These are phyloP conservation scores for Viola odorata DNA, from an alignment of 345 rosid species.

Conservation along the genomic window DNA sequence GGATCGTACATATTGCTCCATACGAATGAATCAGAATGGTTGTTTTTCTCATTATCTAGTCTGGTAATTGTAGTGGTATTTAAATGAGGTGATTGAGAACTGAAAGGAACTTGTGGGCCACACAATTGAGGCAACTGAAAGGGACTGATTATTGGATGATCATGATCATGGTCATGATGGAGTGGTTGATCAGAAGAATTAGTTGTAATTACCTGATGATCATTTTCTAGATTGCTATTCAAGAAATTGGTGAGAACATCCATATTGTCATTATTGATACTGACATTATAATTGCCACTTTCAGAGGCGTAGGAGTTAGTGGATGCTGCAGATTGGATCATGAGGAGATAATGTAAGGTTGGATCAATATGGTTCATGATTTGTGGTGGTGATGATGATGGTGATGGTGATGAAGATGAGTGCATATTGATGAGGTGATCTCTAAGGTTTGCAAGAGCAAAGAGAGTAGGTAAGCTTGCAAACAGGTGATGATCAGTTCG, in stretches of 20 bases:
- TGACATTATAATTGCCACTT: no score
- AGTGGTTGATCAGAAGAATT: constrained; percentile 35
- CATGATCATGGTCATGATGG: constrained; percentile 18
- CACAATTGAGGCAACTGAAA: constrained; percentile 28
- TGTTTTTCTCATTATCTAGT: constrained; percentile 15
- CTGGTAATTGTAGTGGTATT: constrained; percentile 19
- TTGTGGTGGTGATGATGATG: constrained; percentile 30
- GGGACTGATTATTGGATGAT: neutral
- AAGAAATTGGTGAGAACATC: constrained; percentile 26
- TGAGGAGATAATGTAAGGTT: no score
- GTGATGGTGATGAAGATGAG: constrained; percentile 36
- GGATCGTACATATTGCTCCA: constrained; percentile 20
- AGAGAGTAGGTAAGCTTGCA: constrained; percentile 45
- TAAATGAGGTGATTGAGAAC: constrained; percentile 40
- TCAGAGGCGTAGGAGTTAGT: no score
- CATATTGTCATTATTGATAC: no score
- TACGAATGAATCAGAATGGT: constrained; percentile 13
- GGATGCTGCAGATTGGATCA: no score
- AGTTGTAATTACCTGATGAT: constrained; percentile 22
- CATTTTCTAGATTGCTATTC: constrained; percentile 10
- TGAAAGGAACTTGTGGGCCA: constrained; percentile 48
- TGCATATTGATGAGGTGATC: constrained; percentile 32
- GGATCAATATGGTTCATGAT: no score
- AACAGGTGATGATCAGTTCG: constrained; percentile 44
- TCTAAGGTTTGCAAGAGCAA: constrained; percentile 49